Evolutionary conservation across 768 basidiomycete genomes (phyloP).

Genomic region (Tylopilus subfusipes): DNA sequence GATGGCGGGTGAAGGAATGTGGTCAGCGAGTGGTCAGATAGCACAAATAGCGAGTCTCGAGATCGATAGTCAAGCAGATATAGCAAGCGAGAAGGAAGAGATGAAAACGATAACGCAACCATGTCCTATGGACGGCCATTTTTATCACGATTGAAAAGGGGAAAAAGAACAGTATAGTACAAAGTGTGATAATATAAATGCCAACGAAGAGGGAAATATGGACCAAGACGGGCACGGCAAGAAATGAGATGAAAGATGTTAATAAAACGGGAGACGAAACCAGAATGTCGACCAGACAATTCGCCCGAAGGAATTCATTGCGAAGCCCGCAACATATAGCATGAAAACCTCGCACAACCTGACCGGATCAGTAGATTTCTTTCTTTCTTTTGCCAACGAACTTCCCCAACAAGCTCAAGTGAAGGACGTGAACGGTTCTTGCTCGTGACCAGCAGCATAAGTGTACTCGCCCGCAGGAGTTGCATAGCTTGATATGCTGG

Average conservation of each 20-base stretch:
- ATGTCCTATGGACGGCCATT: slow-evolving; percentile 5
- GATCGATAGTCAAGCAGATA: slow-evolving; percentile 7
- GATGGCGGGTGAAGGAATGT: slow-evolving; percentile 5
- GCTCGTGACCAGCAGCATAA: slow-evolving; percentile 20
- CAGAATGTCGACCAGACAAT: slow-evolving; percentile 7
- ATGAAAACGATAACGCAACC: slow-evolving; percentile 7
- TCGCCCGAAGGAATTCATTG: slow-evolving; percentile 1
- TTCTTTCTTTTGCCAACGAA: neutral
- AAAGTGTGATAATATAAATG: slow-evolving; percentile 9
- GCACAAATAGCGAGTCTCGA: slow-evolving; percentile 12
- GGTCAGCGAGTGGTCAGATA: slow-evolving; percentile 11
- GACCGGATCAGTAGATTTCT: slow-evolving; percentile 1
- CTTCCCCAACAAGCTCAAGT: slow-evolving; percentile 7
- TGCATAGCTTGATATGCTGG: slow-evolving; percentile 15
- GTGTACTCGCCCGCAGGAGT: slow-evolving; percentile 21
- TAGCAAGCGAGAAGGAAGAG: slow-evolving; percentile 2
- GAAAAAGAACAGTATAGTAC: slow-evolving; percentile 6
- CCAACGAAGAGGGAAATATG: slow-evolving; percentile 1
- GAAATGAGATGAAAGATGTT: slow-evolving; percentile 4
- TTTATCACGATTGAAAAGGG: slow-evolving; percentile 5
- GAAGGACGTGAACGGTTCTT: slow-evolving; percentile 23
- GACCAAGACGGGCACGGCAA: slow-evolving; percentile 17
- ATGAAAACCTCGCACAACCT: neutral
- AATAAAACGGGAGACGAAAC: slow-evolving; percentile 5
- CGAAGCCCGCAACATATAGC: slow-evolving; percentile 4